phyloP scores from a whole-genome alignment of 441 rosid species.

The Populus hybrid region DNA sequence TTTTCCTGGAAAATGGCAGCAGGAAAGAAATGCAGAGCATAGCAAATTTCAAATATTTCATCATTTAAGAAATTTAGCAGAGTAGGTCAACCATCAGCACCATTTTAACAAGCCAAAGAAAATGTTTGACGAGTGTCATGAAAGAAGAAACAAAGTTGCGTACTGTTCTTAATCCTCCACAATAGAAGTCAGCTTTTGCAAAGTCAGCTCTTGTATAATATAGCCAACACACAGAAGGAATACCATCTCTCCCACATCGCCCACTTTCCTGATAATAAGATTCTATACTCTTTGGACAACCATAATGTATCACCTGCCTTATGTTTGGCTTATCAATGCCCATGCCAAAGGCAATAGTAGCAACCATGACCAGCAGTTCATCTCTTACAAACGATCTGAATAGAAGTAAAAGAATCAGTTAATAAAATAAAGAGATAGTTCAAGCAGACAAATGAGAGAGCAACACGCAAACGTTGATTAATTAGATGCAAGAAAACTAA shows the following conservation, averaged over 20 bases:
- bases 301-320: conserved; percentile 51
- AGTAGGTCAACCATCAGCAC: neutral
- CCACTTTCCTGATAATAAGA: conserved; percentile 58
- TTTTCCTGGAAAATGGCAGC: conserved; percentile 30
- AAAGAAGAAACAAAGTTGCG: conserved; percentile 14
- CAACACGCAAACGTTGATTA: neutral
- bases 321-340: conserved; percentile 54
- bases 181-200: conserved; percentile 48
- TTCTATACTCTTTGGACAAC: conserved; percentile 53
- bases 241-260: conserved; percentile 55
- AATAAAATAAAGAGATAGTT: conserved; percentile 1
- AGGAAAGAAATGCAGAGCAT: neutral
- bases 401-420: conserved; percentile 1
- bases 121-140: conserved; percentile 4
- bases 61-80: conserved; percentile 1
- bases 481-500: neutral
- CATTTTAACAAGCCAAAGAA: conserved; percentile 10
- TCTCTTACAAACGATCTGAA: conserved; percentile 44
- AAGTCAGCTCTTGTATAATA: conserved; percentile 46
- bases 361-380: conserved; percentile 51
- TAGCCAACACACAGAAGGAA: conserved; percentile 54
- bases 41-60: conserved; percentile 4
- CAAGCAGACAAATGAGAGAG: neutral
- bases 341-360: conserved; percentile 57
- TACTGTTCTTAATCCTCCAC: conserved; percentile 40